Percentiles rank a stretch among this genome's conserved stretches.
Evolutionary conservation across 2,329 filamentous ascomycete species (phyloP).

Genomic region (Pyrenophora seminiperda): DNA sequence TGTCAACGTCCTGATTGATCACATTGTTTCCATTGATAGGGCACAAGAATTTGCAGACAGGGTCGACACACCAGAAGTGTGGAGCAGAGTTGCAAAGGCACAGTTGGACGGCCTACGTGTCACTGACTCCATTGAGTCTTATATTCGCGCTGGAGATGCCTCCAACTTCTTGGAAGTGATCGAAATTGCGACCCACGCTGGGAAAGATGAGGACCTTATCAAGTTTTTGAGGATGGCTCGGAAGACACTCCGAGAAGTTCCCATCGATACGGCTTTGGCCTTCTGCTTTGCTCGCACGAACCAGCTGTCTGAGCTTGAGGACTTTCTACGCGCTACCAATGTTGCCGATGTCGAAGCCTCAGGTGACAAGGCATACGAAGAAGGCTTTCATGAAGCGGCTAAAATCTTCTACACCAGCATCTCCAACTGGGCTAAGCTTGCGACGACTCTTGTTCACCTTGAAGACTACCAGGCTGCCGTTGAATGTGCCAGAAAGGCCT

Average conservation of each 20-base stretch:
- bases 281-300: conserved; percentile 93
- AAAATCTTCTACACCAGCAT: conserved; percentile 99
- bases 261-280: conserved; percentile 90
- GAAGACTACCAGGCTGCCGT: conserved; percentile 97
- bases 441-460: conserved; percentile 95
- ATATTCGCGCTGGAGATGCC: conserved; percentile 92
- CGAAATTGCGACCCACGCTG: conserved; percentile 90
- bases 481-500: conserved; percentile 96
- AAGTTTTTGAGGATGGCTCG: conserved; percentile 97
- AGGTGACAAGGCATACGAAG: conserved; percentile 95
- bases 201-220: conserved; percentile 96
- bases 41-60: conserved; percentile 95
- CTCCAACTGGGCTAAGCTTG: conserved; percentile 99
- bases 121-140: conserved; percentile 91
- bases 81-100: conserved; percentile 98
- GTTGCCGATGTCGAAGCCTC: conserved; percentile 96
- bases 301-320: conserved; percentile 89
- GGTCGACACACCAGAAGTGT: conserved; percentile 91
- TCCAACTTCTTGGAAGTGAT: conserved; percentile 96
- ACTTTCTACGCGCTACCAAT: conserved; percentile 91
- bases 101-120: conserved; percentile 95
- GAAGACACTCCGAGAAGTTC: conserved; percentile 91
- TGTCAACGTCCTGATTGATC: conserved; percentile 89
- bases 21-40: conserved; percentile 96
- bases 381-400: conserved; percentile 91